phyloP scores from a whole-genome alignment of 2,329 filamentous ascomycete species.

The Ascochyta clinopodiicola region DNA sequence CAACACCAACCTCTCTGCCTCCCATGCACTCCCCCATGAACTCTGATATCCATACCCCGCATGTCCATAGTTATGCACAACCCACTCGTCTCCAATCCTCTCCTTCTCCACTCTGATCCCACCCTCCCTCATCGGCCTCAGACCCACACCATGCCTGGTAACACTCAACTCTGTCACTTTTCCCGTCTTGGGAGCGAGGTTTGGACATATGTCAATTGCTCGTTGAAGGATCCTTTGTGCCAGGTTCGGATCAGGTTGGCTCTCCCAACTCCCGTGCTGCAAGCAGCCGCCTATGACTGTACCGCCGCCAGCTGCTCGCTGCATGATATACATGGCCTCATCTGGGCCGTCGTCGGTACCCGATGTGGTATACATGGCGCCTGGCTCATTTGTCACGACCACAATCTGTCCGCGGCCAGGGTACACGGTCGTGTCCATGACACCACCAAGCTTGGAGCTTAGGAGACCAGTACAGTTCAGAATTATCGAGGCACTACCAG shows the following conservation, averaged over 20 bases:
- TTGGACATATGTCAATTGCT: conserved; percentile 68
- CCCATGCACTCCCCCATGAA: conserved; percentile 52
- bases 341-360: conserved; percentile 75
- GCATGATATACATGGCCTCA: conserved; percentile 83
- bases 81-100: conserved; percentile 64
- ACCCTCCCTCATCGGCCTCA: conserved; percentile 75
- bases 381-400: conserved; percentile 78
- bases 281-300: conserved; percentile 88
- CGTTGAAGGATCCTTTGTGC: conserved; percentile 84
- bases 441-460: conserved; percentile 78
- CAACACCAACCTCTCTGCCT: conserved; percentile 49
- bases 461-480: conserved; percentile 87
- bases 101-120: conserved; percentile 81
- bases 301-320: conserved; percentile 75
- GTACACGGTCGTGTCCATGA: conserved; percentile 74
- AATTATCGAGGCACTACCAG: conserved; percentile 68
- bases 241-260: conserved; percentile 78
- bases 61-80: conserved; percentile 85
- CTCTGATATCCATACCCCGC: conserved; percentile 75
- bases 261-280: conserved; percentile 79
- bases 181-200: conserved; percentile 63
- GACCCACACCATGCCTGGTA: conserved; percentile 80
- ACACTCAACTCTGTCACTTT: conserved; percentile 75
- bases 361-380: conserved; percentile 72
- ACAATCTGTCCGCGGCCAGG: conserved; percentile 86